Evolutionary conservation across 495 filamentous ascomycete genomes (phyloP), one percentile per base, ranked within the genome.

Genomic region (Penicillium argentinense): DNA sequence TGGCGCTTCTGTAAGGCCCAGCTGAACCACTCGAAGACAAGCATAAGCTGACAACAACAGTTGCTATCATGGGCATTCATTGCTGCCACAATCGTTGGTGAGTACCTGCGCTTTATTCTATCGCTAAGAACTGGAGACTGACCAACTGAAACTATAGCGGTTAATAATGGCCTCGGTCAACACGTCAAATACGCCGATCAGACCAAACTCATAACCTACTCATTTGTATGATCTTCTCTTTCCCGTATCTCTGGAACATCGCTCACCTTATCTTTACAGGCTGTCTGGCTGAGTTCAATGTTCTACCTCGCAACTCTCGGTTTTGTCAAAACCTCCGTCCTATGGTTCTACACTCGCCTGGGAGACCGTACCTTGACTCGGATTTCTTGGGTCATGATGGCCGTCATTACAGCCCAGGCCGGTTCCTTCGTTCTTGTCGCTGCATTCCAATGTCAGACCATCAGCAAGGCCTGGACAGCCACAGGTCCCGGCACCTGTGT

Each of bases 261-360:
- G n/a, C n/a, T n/a, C n/a, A n/a, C n/a, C n/a, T 18, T 18, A 9
- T 39, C 13, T 28, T 30, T 13, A 21, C 13, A 71, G 66, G 58
- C 45, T 8, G 68, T 72, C 39, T 72, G 64, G 64, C 39, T 72
- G 14, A 72, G 68, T 27, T 72, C 68, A 14, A 69, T 72, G 59
- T 68, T 69, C 46, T 72, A 72, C 30, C 61, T 72, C 0, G 54
- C 66, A 26, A 60, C 53, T 39, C 62, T 72, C 9, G 68, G 68
- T 30, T 72, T 72, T 45, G 27, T 72, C 54, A 69, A 72, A 29
- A 64, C 64, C 22, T 72, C 68, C 7, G 66, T 68, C 9, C 54
- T 68, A 29, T 57, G 57, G 51, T 72, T 69, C 49, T 72, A 72
- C 54, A 69, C 64, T 23, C 62, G 66, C 19, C 55, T 72, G 9